These are phyloP conservation scores for Suhomyces prunicola DNA, from an alignment of 805 yeast species.

Conservation along the genomic window DNA sequence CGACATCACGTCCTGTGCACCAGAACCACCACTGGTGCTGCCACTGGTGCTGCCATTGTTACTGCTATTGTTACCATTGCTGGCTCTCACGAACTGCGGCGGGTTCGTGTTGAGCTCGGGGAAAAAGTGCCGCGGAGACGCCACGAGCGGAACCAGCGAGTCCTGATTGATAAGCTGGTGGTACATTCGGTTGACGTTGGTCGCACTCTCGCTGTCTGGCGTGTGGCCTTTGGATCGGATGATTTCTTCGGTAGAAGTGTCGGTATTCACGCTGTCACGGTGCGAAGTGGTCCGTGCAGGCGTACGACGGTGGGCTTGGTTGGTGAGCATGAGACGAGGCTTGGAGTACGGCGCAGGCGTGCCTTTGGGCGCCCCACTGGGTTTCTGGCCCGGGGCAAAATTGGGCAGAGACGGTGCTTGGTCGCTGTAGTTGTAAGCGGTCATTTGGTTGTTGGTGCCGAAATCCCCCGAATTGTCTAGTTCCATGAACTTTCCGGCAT, in stretches of 20 bases:
- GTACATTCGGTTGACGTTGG: constrained; percentile 25
- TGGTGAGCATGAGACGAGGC: constrained; percentile 41
- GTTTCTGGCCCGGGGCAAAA: constrained; percentile 5
- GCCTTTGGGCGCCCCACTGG: neutral
- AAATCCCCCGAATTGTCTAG: constrained; percentile 22
- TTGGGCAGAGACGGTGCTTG: neutral
- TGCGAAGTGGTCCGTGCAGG: neutral
- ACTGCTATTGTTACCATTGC: too few relatives aligned
- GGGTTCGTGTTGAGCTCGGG: constrained; percentile 26
- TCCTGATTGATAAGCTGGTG: constrained; percentile 32
- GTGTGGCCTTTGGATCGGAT: constrained; percentile 24
- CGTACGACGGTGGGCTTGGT: constrained; percentile 31
- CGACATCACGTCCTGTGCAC: constrained; percentile 22
- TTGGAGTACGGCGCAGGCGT: constrained; percentile 19
- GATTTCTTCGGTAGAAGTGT: constrained; percentile 22
- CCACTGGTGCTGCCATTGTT: too few relatives aligned
- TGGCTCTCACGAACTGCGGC: constrained; percentile 9
- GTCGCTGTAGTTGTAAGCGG: constrained; percentile 14
- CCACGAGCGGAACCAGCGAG: constrained; percentile 8
- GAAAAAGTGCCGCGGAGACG: constrained; percentile 33
- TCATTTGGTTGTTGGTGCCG: constrained; percentile 16
- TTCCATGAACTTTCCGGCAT: constrained; percentile 48
- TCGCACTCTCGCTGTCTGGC: constrained; percentile 6
- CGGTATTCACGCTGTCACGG: constrained; percentile 1
- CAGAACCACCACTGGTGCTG: too few relatives aligned